Evolutionary conservation across 2,329 filamentous ascomycete genomes (phyloP).

Genomic region (Fulvia fulva): DNA sequence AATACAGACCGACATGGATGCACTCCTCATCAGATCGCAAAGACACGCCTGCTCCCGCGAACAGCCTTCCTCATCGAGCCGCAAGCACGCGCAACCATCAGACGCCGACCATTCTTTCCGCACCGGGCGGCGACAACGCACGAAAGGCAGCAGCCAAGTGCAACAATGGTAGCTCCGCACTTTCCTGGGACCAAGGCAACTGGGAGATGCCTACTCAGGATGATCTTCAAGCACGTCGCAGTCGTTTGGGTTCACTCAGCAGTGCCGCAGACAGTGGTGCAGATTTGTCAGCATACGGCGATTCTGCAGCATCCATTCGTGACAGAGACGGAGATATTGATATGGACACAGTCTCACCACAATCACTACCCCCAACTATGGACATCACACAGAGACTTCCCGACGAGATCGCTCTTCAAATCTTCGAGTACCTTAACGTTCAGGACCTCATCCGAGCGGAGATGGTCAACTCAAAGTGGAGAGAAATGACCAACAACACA

Average conservation of each 20-base stretch:
- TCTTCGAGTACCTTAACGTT: conserved; percentile 59
- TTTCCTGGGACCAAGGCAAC: conserved; percentile 1
- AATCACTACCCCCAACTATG: conserved; percentile 3
- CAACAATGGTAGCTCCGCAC: conserved; percentile 14
- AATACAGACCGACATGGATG: conserved; percentile 19
- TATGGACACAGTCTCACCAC: conserved; percentile 15
- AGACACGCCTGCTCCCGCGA: conserved; percentile 33
- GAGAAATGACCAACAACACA: conserved; percentile 50
- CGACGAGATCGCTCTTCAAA: conserved; percentile 55
- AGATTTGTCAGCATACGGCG: conserved; percentile 30
- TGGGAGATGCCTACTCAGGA: conserved; percentile 11
- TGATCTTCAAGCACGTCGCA: conserved; percentile 22
- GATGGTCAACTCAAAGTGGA: conserved; percentile 56
- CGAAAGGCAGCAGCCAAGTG: conserved; percentile 28
- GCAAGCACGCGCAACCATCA: conserved; percentile 8
- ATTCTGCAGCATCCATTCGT: conserved; percentile 21
- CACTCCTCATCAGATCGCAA: conserved; percentile 26
- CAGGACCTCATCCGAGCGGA: conserved; percentile 53
- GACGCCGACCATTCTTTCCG: conserved; percentile 13
- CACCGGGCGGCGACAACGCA: conserved; percentile 31
- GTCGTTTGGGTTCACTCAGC: conserved; percentile 28
- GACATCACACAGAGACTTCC: conserved; percentile 49
- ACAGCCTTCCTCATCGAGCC: conserved; percentile 20
- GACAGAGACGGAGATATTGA: conserved; percentile 33
- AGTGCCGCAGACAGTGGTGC: conserved; percentile 37